Evolutionary conservation across 257 asterid genomes (phyloP).

Genomic region (Jacaranda copaia): DNA sequence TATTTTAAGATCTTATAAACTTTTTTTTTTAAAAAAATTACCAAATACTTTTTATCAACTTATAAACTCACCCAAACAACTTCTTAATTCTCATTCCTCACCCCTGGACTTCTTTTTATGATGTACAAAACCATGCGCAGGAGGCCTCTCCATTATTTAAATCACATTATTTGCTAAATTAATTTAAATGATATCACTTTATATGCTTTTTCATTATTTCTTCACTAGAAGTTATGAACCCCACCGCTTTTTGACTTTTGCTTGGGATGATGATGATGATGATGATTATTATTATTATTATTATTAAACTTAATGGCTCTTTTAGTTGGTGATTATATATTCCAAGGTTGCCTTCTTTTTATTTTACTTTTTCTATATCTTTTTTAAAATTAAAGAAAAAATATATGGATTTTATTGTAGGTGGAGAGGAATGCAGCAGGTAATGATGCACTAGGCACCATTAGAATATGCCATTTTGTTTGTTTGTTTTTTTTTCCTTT

Average conservation of each 20-base stretch:
- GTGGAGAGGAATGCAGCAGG: neutral
- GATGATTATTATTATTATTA: too few species aligned
- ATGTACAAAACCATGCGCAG: constrained; percentile 39
- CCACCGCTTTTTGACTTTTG: constrained; percentile 15
- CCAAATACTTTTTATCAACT: too few species aligned
- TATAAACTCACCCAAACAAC: too few species aligned
- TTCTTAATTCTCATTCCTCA: neutral
- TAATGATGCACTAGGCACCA: neutral
- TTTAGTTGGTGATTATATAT: neutral
- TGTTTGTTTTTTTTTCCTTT: too few species aligned
- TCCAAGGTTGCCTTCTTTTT: neutral
- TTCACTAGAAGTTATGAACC: constrained; percentile 22
- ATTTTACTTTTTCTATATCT: neutral
- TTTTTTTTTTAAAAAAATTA: too few species aligned
- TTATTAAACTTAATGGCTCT: neutral
- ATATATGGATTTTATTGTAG: neutral
- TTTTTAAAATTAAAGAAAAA: neutral
- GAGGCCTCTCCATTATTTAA: neutral
- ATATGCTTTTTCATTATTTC: neutral
- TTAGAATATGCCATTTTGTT: constrained; percentile 7
- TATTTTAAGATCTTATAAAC: too few species aligned
- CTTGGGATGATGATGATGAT: neutral
- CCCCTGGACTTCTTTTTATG: neutral
- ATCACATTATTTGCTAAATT: constrained; percentile 15
- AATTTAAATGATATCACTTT: neutral